Percentiles rank a stretch among this genome's conserved stretches.
These are phyloP conservation scores for Tephrocybe sp. DNA, from an alignment of 768 basidiomycete species.

Conservation along the genomic window DNA sequence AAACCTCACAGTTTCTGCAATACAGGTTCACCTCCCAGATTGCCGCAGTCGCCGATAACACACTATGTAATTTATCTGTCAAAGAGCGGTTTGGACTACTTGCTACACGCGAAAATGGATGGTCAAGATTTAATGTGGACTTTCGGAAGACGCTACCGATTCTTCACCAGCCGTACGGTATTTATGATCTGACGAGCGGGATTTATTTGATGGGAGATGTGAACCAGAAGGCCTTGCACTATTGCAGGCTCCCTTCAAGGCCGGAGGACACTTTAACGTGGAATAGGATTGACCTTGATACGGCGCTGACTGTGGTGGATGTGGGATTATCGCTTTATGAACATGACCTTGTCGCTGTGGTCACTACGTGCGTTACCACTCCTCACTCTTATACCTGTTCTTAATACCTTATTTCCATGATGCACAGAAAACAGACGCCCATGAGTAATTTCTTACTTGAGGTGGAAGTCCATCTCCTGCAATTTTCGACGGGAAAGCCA, in stretches of 20 bases:
- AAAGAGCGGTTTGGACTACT: conserved; percentile 9
- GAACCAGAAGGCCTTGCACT: conserved; percentile 26
- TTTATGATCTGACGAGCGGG: conserved; percentile 42
- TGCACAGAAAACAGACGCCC: background rate
- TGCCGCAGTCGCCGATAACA: conserved; percentile 11
- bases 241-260: conserved; percentile 28
- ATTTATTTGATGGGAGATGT: conserved; percentile 36
- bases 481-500: conserved; percentile 33
- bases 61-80: background rate
- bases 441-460: background rate
- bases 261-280: conserved; percentile 24
- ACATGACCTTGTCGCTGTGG: conserved; percentile 40
- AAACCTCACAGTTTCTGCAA: conserved; percentile 3
- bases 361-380: conserved; percentile 33
- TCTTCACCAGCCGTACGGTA: conserved; percentile 22
- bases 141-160: conserved; percentile 6
- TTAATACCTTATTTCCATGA: background rate
- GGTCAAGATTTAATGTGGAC: conserved; percentile 7
- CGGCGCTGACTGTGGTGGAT: conserved; percentile 31
- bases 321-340: conserved; percentile 40
- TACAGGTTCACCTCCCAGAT: conserved; percentile 9
- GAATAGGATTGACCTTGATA: conserved; percentile 25
- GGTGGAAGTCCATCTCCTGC: conserved; percentile 22
- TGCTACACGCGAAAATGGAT: conserved; percentile 6
- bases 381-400: background rate